Percentiles rank a stretch among this genome's conserved stretches.
phyloP scores from a whole-genome alignment of 2,329 filamentous ascomycete species.

The Botrytis aclada region DNA sequence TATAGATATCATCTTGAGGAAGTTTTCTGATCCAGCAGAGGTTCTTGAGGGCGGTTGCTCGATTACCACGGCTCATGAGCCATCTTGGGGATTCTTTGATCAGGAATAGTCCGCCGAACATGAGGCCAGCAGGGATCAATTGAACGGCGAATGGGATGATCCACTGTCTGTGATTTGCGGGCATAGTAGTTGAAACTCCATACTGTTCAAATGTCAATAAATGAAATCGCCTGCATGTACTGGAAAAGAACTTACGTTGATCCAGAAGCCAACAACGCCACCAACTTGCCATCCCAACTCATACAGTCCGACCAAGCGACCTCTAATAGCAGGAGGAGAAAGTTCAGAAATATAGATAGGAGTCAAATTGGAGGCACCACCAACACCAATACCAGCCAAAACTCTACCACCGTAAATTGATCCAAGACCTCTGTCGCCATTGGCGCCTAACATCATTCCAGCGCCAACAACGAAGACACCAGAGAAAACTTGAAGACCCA shows the following conservation, averaged over 20 bases:
- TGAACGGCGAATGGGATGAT: constrained; percentile 40
- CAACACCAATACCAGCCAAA: constrained; percentile 31
- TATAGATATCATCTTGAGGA: constrained; percentile 56
- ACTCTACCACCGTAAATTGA: constrained; percentile 30
- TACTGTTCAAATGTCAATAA: constrained; percentile 46
- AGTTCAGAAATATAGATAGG: constrained; percentile 61
- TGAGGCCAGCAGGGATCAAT: constrained; percentile 37
- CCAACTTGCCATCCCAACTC: constrained; percentile 65
- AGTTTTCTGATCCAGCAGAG: constrained; percentile 66
- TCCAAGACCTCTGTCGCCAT: constrained; percentile 40
- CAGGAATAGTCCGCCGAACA: constrained; percentile 46
- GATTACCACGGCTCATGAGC: constrained; percentile 23
- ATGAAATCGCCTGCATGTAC: not conserved
- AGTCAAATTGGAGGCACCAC: constrained; percentile 53
- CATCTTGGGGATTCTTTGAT: constrained; percentile 67
- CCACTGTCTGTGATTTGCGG: constrained; percentile 35
- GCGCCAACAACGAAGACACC: constrained; percentile 67
- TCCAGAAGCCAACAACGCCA: constrained; percentile 62
- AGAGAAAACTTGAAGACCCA: constrained; percentile 58
- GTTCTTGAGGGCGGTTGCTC: constrained; percentile 22
- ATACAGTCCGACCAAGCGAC: constrained; percentile 61
- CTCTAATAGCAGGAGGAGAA: constrained; percentile 43
- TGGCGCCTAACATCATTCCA: constrained; percentile 59
- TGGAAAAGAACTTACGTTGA: constrained; percentile 45
- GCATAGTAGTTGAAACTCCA: constrained; percentile 47